A percentile compares a stretch with the other conserved stretches of the same genome.
phyloP scores from a whole-genome alignment of 2,329 filamentous ascomycete genomes.

The Ophiostoma australiae region DNA sequence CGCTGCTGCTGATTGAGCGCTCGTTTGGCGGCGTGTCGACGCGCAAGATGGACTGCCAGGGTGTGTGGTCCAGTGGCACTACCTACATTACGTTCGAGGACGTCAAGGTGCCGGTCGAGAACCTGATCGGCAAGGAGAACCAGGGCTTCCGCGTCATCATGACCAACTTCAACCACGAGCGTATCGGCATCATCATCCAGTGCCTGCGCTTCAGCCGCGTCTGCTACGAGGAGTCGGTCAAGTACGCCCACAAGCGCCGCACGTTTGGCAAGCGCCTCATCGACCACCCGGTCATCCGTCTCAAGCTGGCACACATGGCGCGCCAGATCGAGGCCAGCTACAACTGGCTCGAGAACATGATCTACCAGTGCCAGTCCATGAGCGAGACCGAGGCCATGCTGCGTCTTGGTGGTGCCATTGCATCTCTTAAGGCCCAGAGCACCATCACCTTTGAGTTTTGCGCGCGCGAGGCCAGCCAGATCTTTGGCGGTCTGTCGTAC shows the following conservation, averaged over 20 bases:
- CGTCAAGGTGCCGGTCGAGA: slow-evolving; percentile 99
- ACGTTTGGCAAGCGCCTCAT: slow-evolving; percentile 97
- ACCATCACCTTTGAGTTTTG: slow-evolving; percentile 97
- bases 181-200: slow-evolving; percentile 98
- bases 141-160: slow-evolving; percentile 97
- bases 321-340: slow-evolving; percentile 96
- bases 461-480: slow-evolving; percentile 91
- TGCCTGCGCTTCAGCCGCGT: slow-evolving; percentile 91
- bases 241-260: slow-evolving; percentile 93
- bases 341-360: slow-evolving; percentile 91
- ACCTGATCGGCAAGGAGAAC: slow-evolving; percentile 95
- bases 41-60: slow-evolving; percentile 95
- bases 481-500: slow-evolving; percentile 92
- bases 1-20: slow-evolving; percentile 87
- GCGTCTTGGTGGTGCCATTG: slow-evolving; percentile 89
- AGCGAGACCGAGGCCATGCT: slow-evolving; percentile 92
- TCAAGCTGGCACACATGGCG: slow-evolving; percentile 98
- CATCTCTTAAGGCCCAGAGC: slow-evolving; percentile 85
- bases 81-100: slow-evolving; percentile 99
- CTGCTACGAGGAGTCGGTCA: slow-evolving; percentile 93
- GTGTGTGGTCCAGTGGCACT: slow-evolving; percentile 90
- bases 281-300: slow-evolving; percentile 92
- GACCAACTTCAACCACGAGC: slow-evolving; percentile 99
- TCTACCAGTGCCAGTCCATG: slow-evolving; percentile 93
- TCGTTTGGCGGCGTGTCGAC: slow-evolving; percentile 79